Conservation (phyloP, 768 basidiomycete species). For the Pleurotus tuoliensis region DNA sequence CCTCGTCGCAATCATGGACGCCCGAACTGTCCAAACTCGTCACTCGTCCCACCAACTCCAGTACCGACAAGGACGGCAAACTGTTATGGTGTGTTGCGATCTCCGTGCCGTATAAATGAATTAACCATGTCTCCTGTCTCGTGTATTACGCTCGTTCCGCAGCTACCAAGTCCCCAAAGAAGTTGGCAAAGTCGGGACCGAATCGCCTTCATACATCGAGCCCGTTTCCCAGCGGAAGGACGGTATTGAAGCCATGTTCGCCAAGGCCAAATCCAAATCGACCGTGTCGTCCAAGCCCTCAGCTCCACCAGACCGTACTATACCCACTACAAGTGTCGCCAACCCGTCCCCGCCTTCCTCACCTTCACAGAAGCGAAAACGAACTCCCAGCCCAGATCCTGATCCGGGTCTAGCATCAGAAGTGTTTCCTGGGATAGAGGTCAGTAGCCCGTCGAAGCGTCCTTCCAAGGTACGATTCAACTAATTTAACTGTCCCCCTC, state of each 20-base stretch:
- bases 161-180: slow-evolving; percentile 90
- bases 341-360: background rate
- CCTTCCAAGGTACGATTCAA: no score
- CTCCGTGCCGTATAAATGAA: no score
- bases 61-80: slow-evolving; percentile 41
- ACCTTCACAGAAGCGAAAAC: background rate
- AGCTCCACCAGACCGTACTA: background rate
- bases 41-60: slow-evolving; percentile 56
- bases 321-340: background rate
- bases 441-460: no score
- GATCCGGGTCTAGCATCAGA: no score
- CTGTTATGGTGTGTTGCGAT: slow-evolving; percentile 23
- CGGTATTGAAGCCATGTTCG: slow-evolving; percentile 82
- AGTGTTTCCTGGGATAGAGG: no score
- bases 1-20: slow-evolving; percentile 65
- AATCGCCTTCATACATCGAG: slow-evolving; percentile 79
- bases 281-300: background rate
- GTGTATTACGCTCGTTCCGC: background rate
- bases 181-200: slow-evolving; percentile 85
- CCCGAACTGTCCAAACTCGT: slow-evolving; percentile 55
- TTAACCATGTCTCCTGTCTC: no score
- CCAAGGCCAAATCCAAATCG: slow-evolving; percentile 42
- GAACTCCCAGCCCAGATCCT: no score
- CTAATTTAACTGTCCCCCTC: no score
- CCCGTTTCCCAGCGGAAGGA: slow-evolving; percentile 78